Evolutionary conservation across 139 green algal species (phyloP), one percentile per base, ranked within the genome.

Genomic region (Chlamydomonas sphaeroides): DNA sequence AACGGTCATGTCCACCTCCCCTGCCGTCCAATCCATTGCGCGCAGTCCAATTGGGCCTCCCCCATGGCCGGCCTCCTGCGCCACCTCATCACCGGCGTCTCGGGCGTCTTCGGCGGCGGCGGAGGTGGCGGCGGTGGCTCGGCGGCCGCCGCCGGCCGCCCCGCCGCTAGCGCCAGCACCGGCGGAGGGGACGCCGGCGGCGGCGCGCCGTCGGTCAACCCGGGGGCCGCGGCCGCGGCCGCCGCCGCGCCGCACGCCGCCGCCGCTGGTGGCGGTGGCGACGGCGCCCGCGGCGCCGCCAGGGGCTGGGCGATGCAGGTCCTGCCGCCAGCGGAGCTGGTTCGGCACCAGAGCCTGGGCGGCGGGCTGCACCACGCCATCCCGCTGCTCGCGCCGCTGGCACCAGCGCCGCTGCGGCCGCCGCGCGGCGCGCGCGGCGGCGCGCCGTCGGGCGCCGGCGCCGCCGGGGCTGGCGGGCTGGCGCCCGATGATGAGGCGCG

Each of bases 331-430:
- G 76, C 32, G 26, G 61, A 83, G 5, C 32, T 83, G 8, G 28
- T 66, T 30, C 59, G 74, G 45, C 63, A 65, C 14, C 62, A 66
- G 45, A 83, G 26, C 45, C 26, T 65, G 6, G 76, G 62, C 28
- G 76, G 76, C 20, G 76, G 76, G 28, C 33, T 83, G 8, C 26
- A 36, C 33, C 45, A 83, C n/a, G 76, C 76, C 14, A 83, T 83
- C 38, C 76, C 76, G 63, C 63, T 83, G 11, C 45, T 83, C 18
- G 45, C 76, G 33, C 56, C 62, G 26, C 18, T 66, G 61, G 14
- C 17, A 32, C 38, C 41, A 1, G 32, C 75, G 42, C 39, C 32
- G 39, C 62, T 33, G 49, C 32, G 49, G 62, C 30, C 59, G n/a
- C n/a, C 68, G 30, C 42, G 14, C 3, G 71, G 14, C 23, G 48